Evolutionary conservation across 1,139 yeast genomes (phyloP), one percentile per base, ranked within the genome.

Genomic region (Protomyces arabidopsidicola): DNA sequence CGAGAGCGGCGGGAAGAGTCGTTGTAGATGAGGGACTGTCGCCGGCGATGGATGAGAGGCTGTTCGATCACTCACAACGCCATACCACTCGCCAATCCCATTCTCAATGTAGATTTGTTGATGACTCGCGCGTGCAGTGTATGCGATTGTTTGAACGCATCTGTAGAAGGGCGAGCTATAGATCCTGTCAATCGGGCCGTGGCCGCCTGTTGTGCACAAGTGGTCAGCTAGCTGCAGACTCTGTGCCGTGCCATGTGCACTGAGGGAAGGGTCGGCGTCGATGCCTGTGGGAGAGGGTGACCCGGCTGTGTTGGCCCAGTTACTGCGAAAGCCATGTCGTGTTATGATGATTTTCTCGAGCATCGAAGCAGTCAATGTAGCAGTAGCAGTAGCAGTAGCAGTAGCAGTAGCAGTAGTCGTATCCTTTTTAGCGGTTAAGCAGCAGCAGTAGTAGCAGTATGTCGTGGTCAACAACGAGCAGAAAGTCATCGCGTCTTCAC

Each of bases 91-190:
- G 8, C 89, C 90, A 18, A 87, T 81, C 0, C 96, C 96, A 65
- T 84, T 75, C 71, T 89, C 96, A 10, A 86, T 74, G 45, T 77
- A 79, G 14, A 88, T 80, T n/a, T 84, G 83, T 42, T 85, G 71
- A 12, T 78, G 82, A 31, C 87, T 75, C 55, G 75, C 74, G 42
- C 81, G 77, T 1, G 91, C 84, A n/a, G 85, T 76, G 1, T 91
- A 88, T 54, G 82, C 81, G 2, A 87, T 82, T 0, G 98, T 90
- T 73, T 93, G 91, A 16, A 91, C 78, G 74, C 98, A 93, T 67
- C 98, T 78, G 73, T 89, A 90, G 73, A 90, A 91, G 0, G 98
- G 98, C 1, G 97, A 89, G 1, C 86, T 77, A 69, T 87, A 78
- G 27, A 89, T 80, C 60, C 85, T 76, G 67, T 85, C 84, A 1